Conservation (phyloP, 768 basidiomycete species). For the Lentinula raphanica region DNA sequence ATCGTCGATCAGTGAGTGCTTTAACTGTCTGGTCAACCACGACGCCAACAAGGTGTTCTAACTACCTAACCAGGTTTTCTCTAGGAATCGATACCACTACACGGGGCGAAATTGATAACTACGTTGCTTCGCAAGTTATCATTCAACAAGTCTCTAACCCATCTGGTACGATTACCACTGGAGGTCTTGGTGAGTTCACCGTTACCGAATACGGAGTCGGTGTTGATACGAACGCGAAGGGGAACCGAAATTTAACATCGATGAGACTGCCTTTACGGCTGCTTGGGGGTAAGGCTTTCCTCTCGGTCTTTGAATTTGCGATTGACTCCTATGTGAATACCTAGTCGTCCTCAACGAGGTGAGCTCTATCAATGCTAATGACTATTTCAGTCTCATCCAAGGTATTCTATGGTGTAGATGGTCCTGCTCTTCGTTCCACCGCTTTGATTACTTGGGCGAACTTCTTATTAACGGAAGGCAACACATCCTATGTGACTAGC, state of each 20-base stretch:
- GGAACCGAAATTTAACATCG: constrained; percentile 50
- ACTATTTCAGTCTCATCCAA: background rate
- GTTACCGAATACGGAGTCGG: too few relatives aligned
- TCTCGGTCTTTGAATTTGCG: background rate
- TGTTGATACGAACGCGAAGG: too few relatives aligned
- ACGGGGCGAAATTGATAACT: constrained; percentile 47
- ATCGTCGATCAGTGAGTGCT: constrained; percentile 34
- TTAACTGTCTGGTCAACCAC: background rate
- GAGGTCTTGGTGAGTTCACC: constrained; percentile 64
- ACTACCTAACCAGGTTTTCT: constrained; percentile 25
- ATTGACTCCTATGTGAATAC: constrained; percentile 1
- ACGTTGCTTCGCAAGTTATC: constrained; percentile 41
- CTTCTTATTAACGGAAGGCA: constrained; percentile 45
- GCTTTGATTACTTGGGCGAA: constrained; percentile 66
- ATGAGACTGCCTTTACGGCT: constrained; percentile 55
- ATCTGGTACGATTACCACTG: constrained; percentile 52
- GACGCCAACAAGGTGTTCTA: background rate
- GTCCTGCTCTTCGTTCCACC: constrained; percentile 66
- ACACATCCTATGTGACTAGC: constrained; percentile 36
- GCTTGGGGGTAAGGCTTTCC: constrained; percentile 39
- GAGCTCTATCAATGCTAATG: background rate
- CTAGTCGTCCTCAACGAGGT: constrained; percentile 56
- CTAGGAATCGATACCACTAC: constrained; percentile 46
- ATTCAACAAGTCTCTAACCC: constrained; percentile 66
- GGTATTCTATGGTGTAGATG: constrained; percentile 37